Conservation (phyloP, 352 stramenopile genomes). For the Pythium brachiatum region DNA sequence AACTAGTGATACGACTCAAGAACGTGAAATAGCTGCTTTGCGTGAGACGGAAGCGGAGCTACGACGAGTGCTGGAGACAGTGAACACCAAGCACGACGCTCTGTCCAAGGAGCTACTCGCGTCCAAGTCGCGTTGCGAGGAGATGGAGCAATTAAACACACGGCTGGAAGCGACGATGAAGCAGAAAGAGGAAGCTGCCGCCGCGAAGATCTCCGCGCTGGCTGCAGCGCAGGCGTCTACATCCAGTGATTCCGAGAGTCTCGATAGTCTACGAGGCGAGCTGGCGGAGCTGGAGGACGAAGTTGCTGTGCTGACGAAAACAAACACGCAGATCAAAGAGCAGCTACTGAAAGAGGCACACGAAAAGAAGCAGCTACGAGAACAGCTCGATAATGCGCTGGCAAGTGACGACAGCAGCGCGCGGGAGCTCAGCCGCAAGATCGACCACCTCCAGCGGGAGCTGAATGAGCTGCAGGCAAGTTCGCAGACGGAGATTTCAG, state of each 20-base stretch:
- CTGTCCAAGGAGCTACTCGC: neutral
- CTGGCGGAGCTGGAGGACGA: conserved; percentile 24
- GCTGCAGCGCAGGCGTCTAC: neutral
- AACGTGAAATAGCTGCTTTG: conserved; percentile 8
- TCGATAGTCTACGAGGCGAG: conserved; percentile 13
- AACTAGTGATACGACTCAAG: neutral
- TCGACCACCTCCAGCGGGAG: conserved; percentile 12
- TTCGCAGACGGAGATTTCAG: conserved; percentile 1
- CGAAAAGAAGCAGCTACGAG: conserved; percentile 26
- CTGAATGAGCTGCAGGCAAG: neutral
- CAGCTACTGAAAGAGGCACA: conserved; percentile 27
- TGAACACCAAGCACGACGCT: neutral
- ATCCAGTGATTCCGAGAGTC: neutral
- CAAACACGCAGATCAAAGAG: conserved; percentile 30
- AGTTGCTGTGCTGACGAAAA: conserved; percentile 21
- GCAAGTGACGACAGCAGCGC: neutral
- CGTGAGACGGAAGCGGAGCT: conserved; percentile 10
- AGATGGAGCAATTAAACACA: neutral
- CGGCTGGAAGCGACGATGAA: neutral
- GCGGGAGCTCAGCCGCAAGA: conserved; percentile 7
- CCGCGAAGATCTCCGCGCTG: neutral
- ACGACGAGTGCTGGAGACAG: neutral
- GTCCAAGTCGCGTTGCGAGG: conserved; percentile 4
- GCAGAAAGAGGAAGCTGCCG: neutral
- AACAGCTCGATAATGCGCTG: conserved; percentile 20